A percentile compares a stretch with the other conserved stretches of the same genome.
Evolutionary conservation across 768 basidiomycete genomes (phyloP).

Genomic region (Boletellus sp.): DNA sequence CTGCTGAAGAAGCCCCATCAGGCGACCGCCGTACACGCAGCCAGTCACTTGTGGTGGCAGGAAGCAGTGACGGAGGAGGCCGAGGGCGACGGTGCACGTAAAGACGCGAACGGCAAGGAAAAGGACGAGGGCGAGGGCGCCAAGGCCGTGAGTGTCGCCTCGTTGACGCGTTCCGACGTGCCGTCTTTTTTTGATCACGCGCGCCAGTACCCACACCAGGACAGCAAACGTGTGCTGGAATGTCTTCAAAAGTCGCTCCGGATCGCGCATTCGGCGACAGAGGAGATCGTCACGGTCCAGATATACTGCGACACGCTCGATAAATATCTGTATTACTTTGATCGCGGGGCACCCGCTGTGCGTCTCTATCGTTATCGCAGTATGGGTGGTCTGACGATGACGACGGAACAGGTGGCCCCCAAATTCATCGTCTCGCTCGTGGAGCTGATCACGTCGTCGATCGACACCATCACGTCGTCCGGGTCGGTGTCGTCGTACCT

Average conservation of each 20-base stretch:
- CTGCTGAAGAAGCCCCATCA: conserved; percentile 98
- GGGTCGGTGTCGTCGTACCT: conserved; percentile 48
- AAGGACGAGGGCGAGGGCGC: conserved; percentile 40
- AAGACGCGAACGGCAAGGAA: conserved; percentile 22
- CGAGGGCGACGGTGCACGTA: conserved; percentile 19
- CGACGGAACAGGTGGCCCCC: conserved; percentile 65
- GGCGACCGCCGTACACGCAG: conserved; percentile 88
- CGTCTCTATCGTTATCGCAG: conserved; percentile 27
- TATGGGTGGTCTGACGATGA: neutral
- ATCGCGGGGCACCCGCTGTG: conserved; percentile 88
- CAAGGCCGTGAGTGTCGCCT: conserved; percentile 53
- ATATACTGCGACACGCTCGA: conserved; percentile 96
- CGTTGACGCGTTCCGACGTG: neutral
- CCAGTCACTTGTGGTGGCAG: conserved; percentile 99
- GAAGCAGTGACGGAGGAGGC: conserved; percentile 45
- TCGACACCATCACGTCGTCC: conserved; percentile 85
- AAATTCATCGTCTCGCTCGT: conserved; percentile 97
- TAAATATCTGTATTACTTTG: conserved; percentile 93
- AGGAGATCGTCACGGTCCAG: conserved; percentile 95
- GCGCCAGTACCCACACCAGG: conserved; percentile 74
- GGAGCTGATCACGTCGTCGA: conserved; percentile 90
- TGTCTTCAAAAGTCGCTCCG: conserved; percentile 95
- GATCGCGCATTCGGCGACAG: conserved; percentile 94
- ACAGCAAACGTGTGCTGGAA: conserved; percentile 96
- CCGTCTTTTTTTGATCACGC: too few relatives aligned